phyloP scores from a whole-genome alignment of 192 early-diverging fungal genomes.

The Lunasporangiospora selenospora region DNA sequence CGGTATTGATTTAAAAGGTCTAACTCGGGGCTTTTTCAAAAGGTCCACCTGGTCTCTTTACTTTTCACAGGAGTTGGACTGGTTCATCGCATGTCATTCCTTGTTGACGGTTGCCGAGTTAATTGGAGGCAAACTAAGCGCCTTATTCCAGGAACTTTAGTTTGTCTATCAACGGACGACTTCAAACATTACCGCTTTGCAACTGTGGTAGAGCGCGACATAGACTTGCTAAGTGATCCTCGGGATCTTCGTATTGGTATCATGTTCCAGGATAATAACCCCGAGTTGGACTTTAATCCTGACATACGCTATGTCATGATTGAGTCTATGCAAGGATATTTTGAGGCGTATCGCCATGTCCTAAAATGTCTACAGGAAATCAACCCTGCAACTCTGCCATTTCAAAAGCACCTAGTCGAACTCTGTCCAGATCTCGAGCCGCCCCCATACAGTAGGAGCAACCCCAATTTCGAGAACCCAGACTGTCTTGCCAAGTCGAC shows the following conservation, averaged over 20 bases:
- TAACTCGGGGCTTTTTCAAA: too few relatives aligned
- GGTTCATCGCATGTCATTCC: slow-evolving; percentile 56
- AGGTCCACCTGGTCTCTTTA: slow-evolving; percentile 54
- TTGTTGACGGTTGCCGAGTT: slow-evolving; percentile 50
- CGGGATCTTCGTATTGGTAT: slow-evolving; percentile 48
- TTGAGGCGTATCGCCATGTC: slow-evolving; percentile 59
- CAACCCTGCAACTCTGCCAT: slow-evolving; percentile 43
- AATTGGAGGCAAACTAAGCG: slow-evolving; percentile 59
- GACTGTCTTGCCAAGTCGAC: slow-evolving; percentile 6
- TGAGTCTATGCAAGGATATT: slow-evolving; percentile 50
- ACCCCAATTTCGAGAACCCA: slow-evolving; percentile 3
- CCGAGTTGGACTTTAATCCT: slow-evolving; percentile 23
- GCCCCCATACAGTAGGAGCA: slow-evolving; percentile 41
- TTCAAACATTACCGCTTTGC: slow-evolving; percentile 58
- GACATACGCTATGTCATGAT: slow-evolving; percentile 45
- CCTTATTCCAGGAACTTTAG: slow-evolving; percentile 59
- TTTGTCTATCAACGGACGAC: slow-evolving; percentile 56
- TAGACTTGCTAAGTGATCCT: slow-evolving; percentile 20
- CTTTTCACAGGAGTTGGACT: slow-evolving; percentile 50
- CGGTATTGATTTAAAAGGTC: too few relatives aligned
- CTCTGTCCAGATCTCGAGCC: slow-evolving; percentile 36
- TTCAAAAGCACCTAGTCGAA: slow-evolving; percentile 50
- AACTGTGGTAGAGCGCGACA: slow-evolving; percentile 51
- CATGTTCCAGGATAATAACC: slow-evolving; percentile 22
- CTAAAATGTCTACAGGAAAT: slow-evolving; percentile 52